These are phyloP conservation scores for Sphaerostilbella broomeana DNA, from an alignment of 2,329 filamentous ascomycete species.

Conservation along the genomic window DNA sequence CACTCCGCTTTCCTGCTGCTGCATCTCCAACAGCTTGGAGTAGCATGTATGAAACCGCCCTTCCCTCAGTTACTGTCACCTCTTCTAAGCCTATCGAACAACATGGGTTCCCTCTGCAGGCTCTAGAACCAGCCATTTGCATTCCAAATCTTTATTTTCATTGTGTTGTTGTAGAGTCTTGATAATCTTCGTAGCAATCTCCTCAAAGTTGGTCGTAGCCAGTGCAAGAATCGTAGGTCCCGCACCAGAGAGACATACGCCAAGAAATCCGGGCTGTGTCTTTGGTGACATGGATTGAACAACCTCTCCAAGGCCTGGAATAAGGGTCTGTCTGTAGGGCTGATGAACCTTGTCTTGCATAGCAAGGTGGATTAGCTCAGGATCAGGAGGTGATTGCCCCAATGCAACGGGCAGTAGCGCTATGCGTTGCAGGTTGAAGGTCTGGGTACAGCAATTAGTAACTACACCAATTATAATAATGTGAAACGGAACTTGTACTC, in stretches of 20 bases:
- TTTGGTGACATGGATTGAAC: constrained; percentile 84
- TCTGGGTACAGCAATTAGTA: constrained; percentile 37
- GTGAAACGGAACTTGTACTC: constrained; percentile 28
- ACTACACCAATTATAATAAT: too few species aligned
- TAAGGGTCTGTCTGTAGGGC: constrained; percentile 84
- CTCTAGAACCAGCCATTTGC: constrained; percentile 81
- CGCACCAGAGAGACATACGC: constrained; percentile 90
- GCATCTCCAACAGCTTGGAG: too few species aligned
- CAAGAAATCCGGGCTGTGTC: constrained; percentile 79
- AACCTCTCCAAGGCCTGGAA: constrained; percentile 86
- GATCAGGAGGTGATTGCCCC: constrained; percentile 81
- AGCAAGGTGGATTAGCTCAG: constrained; percentile 89
- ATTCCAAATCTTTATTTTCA: constrained; percentile 59
- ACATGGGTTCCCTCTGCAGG: constrained; percentile 67
- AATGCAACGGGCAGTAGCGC: constrained; percentile 85
- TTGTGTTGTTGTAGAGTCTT: constrained; percentile 59
- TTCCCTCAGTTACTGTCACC: neutral
- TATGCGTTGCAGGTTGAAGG: constrained; percentile 91
- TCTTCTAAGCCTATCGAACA: constrained; percentile 24
- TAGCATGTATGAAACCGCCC: too few species aligned
- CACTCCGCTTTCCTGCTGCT: too few species aligned
- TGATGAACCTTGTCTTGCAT: constrained; percentile 99
- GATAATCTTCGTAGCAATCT: constrained; percentile 76
- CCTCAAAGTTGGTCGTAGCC: constrained; percentile 81
- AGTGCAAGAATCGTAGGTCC: constrained; percentile 92